A percentile compares a stretch with the other conserved stretches of the same genome.
Evolutionary conservation across 106 monocot species (phyloP).

Genomic region (Dioscorea zingiberensis): DNA sequence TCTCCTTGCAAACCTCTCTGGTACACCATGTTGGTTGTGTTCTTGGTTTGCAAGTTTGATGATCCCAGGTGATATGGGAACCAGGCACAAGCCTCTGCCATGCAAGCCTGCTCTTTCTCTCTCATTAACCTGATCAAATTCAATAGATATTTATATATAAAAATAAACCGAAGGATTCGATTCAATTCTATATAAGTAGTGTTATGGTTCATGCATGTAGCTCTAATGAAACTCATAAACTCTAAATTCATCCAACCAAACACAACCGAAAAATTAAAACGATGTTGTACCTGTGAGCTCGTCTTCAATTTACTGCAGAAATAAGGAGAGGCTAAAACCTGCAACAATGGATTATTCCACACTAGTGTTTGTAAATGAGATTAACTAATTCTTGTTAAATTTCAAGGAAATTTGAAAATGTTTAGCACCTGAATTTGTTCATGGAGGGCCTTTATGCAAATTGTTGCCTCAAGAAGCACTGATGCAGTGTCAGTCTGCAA

Average conservation of each 20-base stretch:
- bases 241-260: no score
- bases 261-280: no score
- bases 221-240: neutral
- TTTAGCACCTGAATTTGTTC: slow-evolving; percentile 32
- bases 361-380: neutral
- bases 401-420: no score
- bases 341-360: neutral
- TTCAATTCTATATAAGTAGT: no score
- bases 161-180: no score
- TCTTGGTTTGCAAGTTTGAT: no score
- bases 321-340: slow-evolving; percentile 12
- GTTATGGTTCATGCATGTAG: no score
- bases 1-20: no score
- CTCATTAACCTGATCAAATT: no score
- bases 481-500: slow-evolving; percentile 52
- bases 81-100: slow-evolving; percentile 5
- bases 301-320: neutral
- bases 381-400: neutral
- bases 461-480: slow-evolving; percentile 34
- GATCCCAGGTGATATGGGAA: neutral
- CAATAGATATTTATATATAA: no score
- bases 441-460: slow-evolving; percentile 31
- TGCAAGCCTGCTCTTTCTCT: neutral
- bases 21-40: no score
- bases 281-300: neutral